Evolutionary conservation across 2,329 filamentous ascomycete genomes (phyloP).

Genomic region (Ophiostoma sp.): DNA sequence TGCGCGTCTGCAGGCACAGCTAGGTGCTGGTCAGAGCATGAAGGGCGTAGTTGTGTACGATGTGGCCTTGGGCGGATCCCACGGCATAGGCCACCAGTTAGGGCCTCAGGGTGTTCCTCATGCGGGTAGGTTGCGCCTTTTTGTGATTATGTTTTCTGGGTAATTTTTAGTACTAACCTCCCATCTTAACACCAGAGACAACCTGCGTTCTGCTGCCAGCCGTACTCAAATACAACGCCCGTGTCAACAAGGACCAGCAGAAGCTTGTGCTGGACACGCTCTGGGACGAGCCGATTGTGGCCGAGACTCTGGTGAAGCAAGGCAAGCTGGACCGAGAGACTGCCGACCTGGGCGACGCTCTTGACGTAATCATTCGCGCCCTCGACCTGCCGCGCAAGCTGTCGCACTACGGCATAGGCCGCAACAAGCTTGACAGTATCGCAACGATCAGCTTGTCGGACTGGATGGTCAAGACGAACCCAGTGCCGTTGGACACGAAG

Average conservation of each 20-base stretch:
- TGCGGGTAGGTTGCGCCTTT: slow-evolving; percentile 41
- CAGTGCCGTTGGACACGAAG: slow-evolving; percentile 46
- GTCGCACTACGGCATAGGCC: slow-evolving; percentile 47
- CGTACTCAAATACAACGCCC: slow-evolving; percentile 52
- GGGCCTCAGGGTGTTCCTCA: slow-evolving; percentile 36
- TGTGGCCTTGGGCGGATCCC: slow-evolving; percentile 42
- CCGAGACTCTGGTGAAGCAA: slow-evolving; percentile 36
- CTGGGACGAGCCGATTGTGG: slow-evolving; percentile 39
- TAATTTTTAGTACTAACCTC: not conserved
- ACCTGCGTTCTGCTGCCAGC: slow-evolving; percentile 55
- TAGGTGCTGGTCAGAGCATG: slow-evolving; percentile 53
- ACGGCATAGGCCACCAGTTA: slow-evolving; percentile 47
- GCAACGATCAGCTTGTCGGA: slow-evolving; percentile 49
- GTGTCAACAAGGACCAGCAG: slow-evolving; percentile 43
- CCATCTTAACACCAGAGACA: slow-evolving; percentile 43
- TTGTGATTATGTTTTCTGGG: not conserved
- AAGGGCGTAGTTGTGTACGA: slow-evolving; percentile 38
- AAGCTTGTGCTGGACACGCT: slow-evolving; percentile 41
- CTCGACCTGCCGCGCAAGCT: slow-evolving; percentile 52
- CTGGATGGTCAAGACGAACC: slow-evolving; percentile 47
- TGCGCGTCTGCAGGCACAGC: slow-evolving; percentile 46
- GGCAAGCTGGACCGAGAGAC: slow-evolving; percentile 32
- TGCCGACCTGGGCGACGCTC: slow-evolving; percentile 48
- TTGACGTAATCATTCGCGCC: slow-evolving; percentile 49
- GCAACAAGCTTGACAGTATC: slow-evolving; percentile 47